Evolutionary conservation across 2,329 filamentous ascomycete species (phyloP).

Genomic region (Fusarium burgessii): DNA sequence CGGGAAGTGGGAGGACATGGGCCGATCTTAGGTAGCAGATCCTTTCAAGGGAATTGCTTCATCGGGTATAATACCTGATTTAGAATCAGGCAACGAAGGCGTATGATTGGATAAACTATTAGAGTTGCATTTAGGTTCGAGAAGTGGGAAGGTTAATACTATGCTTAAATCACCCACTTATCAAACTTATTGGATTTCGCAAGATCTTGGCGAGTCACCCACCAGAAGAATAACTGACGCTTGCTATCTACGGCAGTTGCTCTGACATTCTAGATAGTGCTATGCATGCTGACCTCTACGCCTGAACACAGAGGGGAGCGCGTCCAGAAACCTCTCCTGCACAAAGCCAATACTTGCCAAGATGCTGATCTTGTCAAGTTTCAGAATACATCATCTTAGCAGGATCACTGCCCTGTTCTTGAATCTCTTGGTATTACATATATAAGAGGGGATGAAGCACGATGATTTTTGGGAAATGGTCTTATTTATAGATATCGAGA

Average conservation of each 20-base stretch:
- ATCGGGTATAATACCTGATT: constrained; percentile 6
- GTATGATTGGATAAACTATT: constrained; percentile 8
- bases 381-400: constrained; percentile 22
- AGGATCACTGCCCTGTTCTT: constrained; percentile 20
- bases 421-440: constrained; percentile 16
- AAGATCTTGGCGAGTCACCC: constrained; percentile 7
- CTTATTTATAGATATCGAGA: constrained; percentile 1
- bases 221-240: neutral
- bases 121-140: constrained; percentile 17
- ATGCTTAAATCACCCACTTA: constrained; percentile 25
- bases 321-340: neutral
- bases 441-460: constrained; percentile 32
- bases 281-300: neutral
- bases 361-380: constrained; percentile 37
- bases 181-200: constrained; percentile 1
- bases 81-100: neutral
- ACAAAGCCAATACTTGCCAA: constrained; percentile 21
- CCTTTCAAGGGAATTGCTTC: neutral
- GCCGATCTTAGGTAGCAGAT: neutral
- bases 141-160: constrained; percentile 26
- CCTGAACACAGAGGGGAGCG: neutral
- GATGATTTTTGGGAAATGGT: neutral
- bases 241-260: constrained; percentile 6
- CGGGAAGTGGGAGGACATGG: neutral
- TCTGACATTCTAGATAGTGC: neutral